phyloP scores from a whole-genome alignment of 306 rosid species.

The Morella rubra region DNA sequence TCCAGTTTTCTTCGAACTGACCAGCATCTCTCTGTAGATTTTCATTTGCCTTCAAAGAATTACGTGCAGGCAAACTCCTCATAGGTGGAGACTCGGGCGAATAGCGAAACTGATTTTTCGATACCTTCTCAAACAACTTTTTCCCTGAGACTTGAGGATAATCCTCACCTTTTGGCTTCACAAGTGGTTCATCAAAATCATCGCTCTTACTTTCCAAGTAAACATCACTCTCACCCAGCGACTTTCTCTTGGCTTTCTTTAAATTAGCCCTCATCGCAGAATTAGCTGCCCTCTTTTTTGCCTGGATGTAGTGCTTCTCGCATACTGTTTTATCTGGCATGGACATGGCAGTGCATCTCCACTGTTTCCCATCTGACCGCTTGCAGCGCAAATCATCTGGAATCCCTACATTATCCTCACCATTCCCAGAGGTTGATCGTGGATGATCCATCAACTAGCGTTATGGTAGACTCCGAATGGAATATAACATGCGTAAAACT shows the following conservation, averaged over 20 bases:
- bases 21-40: slow-evolving; percentile 45
- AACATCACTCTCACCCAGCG: slow-evolving; percentile 57
- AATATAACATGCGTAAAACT: background rate
- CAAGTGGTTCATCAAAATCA: slow-evolving; percentile 57
- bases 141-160: slow-evolving; percentile 41
- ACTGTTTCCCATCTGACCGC: slow-evolving; percentile 96
- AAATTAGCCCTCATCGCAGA: slow-evolving; percentile 95
- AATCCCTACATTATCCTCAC: slow-evolving; percentile 73
- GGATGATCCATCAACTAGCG: slow-evolving; percentile 53
- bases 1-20: slow-evolving; percentile 63
- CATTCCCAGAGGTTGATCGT: slow-evolving; percentile 48
- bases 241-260: slow-evolving; percentile 83
- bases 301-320: slow-evolving; percentile 97
- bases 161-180: slow-evolving; percentile 39
- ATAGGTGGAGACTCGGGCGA: slow-evolving; percentile 43
- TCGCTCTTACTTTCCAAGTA: slow-evolving; percentile 76
- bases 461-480: slow-evolving; percentile 1
- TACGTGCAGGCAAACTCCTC: slow-evolving; percentile 36
- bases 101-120: slow-evolving; percentile 65
- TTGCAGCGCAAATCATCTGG: slow-evolving; percentile 97
- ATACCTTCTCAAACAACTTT: slow-evolving; percentile 52
- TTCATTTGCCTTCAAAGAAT: slow-evolving; percentile 34
- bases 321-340: slow-evolving; percentile 99
- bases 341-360: slow-evolving; percentile 97
- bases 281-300: slow-evolving; percentile 95